phyloP scores from a whole-genome alignment of 2,329 filamentous ascomycete genomes.

The Talaromyces sp. region DNA sequence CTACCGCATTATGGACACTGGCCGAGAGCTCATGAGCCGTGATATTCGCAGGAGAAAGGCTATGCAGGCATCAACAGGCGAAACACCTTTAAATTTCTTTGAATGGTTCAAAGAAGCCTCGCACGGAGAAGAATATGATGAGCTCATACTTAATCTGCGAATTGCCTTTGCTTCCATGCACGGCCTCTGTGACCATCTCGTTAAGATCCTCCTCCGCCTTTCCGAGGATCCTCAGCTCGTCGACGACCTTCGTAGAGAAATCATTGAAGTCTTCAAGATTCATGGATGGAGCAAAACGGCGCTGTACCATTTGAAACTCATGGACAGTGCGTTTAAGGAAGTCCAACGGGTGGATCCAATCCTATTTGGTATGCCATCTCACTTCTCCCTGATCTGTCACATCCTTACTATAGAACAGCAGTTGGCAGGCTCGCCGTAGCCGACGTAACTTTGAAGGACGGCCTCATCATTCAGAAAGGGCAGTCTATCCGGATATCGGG shows the following conservation, averaged over 20 bases:
- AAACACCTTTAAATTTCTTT: background rate
- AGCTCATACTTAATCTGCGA: background rate
- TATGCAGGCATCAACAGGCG: background rate
- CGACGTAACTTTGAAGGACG: background rate
- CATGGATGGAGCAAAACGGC: background rate
- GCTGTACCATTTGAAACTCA: background rate
- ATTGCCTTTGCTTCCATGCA: background rate
- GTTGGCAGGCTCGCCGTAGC: background rate
- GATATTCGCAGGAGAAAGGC: background rate
- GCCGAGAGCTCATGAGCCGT: background rate
- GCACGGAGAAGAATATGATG: background rate
- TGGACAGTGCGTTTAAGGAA: background rate
- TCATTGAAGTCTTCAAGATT: background rate
- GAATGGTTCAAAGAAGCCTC: background rate
- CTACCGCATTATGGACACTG: background rate
- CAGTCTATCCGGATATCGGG: background rate
- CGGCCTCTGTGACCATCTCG: background rate
- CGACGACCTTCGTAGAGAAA: background rate
- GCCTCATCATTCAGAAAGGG: background rate
- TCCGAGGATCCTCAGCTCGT: background rate
- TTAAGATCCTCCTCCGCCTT: background rate
- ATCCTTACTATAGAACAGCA: background rate
- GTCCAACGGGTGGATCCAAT: background rate
- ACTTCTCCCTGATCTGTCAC: background rate
- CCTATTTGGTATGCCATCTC: background rate